A percentile compares a stretch with the other conserved stretches of the same genome.
Conservation (phyloP, 495 filamentous ascomycete species). For the Cryomyces minteri region DNA sequence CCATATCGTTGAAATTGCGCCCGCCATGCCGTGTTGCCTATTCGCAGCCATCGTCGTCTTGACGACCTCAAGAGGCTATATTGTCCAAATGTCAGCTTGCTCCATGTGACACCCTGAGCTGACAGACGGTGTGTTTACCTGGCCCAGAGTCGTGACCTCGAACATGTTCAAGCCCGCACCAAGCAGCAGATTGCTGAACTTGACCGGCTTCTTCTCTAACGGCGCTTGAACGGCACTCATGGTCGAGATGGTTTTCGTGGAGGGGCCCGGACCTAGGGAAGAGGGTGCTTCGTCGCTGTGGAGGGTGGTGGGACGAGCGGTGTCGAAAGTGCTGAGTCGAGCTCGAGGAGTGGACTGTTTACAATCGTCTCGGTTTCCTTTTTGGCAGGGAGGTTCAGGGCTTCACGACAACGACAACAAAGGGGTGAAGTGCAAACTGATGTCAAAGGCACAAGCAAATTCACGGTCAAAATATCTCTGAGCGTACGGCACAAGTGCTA, state of each 20-base stretch:
- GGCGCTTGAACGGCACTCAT: constrained; percentile 12
- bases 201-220: constrained; percentile 98
- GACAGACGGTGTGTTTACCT: constrained; percentile 27
- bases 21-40: constrained; percentile 68
- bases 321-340: not conserved
- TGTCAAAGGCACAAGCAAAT: no score
- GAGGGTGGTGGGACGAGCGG: not conserved
- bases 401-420: no score
- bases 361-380: no score
- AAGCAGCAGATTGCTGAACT: constrained; percentile 92
- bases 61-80: constrained; percentile 83
- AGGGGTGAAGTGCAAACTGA: no score
- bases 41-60: constrained; percentile 99
- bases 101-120: no score
- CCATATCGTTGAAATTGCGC: constrained; percentile 77
- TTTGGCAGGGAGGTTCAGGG: no score
- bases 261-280: constrained; percentile 22
- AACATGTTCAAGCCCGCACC: constrained; percentile 97
- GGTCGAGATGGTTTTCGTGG: no score
- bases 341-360: no score
- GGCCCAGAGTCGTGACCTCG: constrained; percentile 80
- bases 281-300: constrained; percentile 47
- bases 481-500: no score
- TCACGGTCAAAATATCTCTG: no score
- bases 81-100: not conserved